phyloP scores from a whole-genome alignment of 73 alveolate species.

The Paramecium pentaurelia region DNA sequence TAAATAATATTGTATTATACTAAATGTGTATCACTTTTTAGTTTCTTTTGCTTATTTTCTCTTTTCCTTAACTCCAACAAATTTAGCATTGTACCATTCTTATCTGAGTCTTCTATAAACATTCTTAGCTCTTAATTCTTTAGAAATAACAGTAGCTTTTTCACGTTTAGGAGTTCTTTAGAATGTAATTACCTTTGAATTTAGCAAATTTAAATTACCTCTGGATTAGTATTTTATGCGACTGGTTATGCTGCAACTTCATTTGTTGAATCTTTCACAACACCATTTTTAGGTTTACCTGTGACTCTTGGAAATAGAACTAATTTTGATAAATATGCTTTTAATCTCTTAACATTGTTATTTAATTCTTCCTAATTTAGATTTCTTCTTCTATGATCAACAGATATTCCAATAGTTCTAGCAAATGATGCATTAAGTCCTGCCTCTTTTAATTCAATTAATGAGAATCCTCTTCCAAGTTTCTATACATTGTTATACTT shows the following conservation, averaged over 20 bases:
- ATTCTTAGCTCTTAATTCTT: conserved; percentile 18
- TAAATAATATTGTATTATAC: background rate
- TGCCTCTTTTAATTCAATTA: conserved; percentile 90
- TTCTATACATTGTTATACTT: conserved; percentile 73
- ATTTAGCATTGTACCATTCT: conserved; percentile 47
- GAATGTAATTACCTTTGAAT: conserved; percentile 12
- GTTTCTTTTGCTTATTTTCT: conserved; percentile 24
- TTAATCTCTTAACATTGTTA: conserved; percentile 89
- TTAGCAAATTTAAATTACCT: background rate
- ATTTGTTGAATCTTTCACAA: conserved; percentile 63
- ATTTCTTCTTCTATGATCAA: conserved; percentile 98
- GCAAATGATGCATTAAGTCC: conserved; percentile 92
- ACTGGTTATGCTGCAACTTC: background rate
- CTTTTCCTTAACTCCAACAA: conserved; percentile 37
- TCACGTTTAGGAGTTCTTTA: background rate
- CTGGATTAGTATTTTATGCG: background rate
- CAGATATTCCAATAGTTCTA: conserved; percentile 96
- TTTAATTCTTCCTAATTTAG: conserved; percentile 83
- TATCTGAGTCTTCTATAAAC: conserved; percentile 40
- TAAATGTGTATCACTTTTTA: background rate
- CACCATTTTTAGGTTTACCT: conserved; percentile 91
- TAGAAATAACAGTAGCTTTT: background rate
- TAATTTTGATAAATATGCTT: conserved; percentile 88
- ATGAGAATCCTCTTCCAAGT: conserved; percentile 97
- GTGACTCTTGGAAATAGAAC: conserved; percentile 93